Evolutionary conservation across 2,329 filamentous ascomycete species (phyloP).

Genomic region (Dactylonectria estremocensis): DNA sequence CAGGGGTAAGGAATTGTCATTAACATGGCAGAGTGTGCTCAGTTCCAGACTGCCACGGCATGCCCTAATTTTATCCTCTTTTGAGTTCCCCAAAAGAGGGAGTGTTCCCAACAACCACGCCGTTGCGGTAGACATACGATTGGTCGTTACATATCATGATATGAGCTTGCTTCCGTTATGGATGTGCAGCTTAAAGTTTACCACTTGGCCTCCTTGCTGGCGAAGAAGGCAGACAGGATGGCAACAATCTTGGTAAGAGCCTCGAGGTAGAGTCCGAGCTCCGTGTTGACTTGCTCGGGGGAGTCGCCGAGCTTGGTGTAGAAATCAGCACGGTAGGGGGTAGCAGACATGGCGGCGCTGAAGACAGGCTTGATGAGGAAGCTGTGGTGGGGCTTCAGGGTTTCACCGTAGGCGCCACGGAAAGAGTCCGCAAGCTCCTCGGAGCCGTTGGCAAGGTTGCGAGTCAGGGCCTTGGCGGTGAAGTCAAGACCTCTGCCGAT

Average conservation of each 20-base stretch:
- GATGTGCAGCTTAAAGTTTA: slow-evolving; percentile 51
- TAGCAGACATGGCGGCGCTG: slow-evolving; percentile 91
- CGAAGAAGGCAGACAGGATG: slow-evolving; percentile 78
- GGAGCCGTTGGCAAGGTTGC: slow-evolving; percentile 77
- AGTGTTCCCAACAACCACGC: slow-evolving; percentile 31
- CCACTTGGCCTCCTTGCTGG: slow-evolving; percentile 72
- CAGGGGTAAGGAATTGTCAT: slow-evolving; percentile 6
- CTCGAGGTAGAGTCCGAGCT: slow-evolving; percentile 81
- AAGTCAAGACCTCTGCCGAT: slow-evolving; percentile 89
- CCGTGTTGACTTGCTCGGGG: slow-evolving; percentile 71
- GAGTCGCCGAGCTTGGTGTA: slow-evolving; percentile 87
- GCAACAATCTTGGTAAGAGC: slow-evolving; percentile 82
- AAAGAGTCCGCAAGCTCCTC: slow-evolving; percentile 91
- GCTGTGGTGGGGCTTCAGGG: slow-evolving; percentile 92
- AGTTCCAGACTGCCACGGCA: slow-evolving; percentile 17
- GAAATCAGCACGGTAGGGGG: slow-evolving; percentile 94
- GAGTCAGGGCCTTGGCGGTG: slow-evolving; percentile 85
- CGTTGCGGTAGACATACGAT: slow-evolving; percentile 26
- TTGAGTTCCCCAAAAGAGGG: slow-evolving; percentile 15
- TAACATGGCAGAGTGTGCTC: slow-evolving; percentile 6
- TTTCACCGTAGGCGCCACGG: slow-evolving; percentile 85
- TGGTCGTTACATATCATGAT: slow-evolving; percentile 25
- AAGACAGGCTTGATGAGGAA: slow-evolving; percentile 94
- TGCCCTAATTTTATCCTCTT: slow-evolving; percentile 24
- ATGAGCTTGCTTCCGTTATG: slow-evolving; percentile 17